Conservation (phyloP, 2,329 filamentous ascomycete genomes). For the Aspergillus hiratsukae region DNA sequence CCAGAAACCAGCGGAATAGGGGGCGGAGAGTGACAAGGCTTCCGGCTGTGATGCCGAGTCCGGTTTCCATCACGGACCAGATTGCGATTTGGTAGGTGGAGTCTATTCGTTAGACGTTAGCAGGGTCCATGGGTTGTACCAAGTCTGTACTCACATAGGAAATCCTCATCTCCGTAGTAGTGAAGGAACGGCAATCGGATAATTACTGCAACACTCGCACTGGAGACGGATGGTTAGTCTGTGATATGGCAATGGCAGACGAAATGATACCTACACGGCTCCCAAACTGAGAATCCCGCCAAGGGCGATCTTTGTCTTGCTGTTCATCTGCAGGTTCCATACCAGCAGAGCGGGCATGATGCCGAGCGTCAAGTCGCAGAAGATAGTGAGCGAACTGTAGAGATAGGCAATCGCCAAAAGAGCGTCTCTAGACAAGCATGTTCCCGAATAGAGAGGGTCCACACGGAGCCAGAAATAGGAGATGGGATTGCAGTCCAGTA, state of each 20-base stretch:
- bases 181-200: conserved; percentile 19
- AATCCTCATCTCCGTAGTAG: conserved; percentile 15
- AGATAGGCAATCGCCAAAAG: conserved; percentile 51
- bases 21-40: conserved; percentile 40
- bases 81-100: conserved; percentile 44
- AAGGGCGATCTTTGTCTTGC: conserved; percentile 48
- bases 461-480: conserved; percentile 45
- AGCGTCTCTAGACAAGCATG: conserved; percentile 40
- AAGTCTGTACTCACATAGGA: conserved; percentile 19
- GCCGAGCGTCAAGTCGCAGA: conserved; percentile 46
- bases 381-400: conserved; percentile 43
- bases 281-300: conserved; percentile 52
- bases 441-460: conserved; percentile 24
- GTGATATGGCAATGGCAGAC: background rate
- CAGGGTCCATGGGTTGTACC: background rate
- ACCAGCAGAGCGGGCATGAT: conserved; percentile 52
- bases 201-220: conserved; percentile 23
- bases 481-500: conserved; percentile 50
- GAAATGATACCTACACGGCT: conserved; percentile 34
- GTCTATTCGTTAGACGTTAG: conserved; percentile 21
- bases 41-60: conserved; percentile 36
- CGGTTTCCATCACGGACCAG: conserved; percentile 30
- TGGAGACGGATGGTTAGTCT: background rate
- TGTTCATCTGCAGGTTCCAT: conserved; percentile 52
- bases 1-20: conserved; percentile 28